Conservation (phyloP, 805 yeast species). For the Pichia nanzhaoensis region DNA sequence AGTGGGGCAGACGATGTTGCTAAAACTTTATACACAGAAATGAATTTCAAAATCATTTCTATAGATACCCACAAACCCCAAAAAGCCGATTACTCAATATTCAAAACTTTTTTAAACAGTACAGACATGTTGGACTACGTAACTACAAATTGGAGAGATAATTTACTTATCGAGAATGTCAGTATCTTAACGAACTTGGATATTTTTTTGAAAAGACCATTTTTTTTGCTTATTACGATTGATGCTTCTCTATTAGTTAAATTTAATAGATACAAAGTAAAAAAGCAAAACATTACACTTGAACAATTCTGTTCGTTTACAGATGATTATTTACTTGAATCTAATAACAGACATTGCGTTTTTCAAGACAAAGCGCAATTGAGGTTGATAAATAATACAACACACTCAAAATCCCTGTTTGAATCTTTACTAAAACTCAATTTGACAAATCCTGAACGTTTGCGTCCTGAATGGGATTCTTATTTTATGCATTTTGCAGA, state of each 20-base stretch:
- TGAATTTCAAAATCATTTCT: constrained; percentile 41
- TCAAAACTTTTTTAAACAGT: constrained; percentile 17
- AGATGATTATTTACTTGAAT: constrained; percentile 13
- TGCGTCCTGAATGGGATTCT: constrained; percentile 93
- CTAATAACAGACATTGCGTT: constrained; percentile 31
- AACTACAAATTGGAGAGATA: constrained; percentile 58
- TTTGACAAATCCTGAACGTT: constrained; percentile 45
- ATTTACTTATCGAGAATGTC: constrained; percentile 53
- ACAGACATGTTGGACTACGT: constrained; percentile 49
- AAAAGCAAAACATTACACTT: constrained; percentile 3
- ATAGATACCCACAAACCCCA: constrained; percentile 8
- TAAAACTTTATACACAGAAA: constrained; percentile 39
- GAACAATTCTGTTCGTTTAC: constrained; percentile 13
- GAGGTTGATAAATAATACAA: constrained; percentile 48
- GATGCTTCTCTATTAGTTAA: constrained; percentile 64
- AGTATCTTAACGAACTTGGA: constrained; percentile 37
- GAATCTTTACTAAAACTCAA: constrained; percentile 35
- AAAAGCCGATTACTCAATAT: too few relatives aligned
- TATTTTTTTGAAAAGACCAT: constrained; percentile 62
- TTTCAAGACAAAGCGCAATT: constrained; percentile 42
- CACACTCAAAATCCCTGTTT: constrained; percentile 32
- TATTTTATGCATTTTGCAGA: constrained; percentile 93
- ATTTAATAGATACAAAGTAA: constrained; percentile 28
- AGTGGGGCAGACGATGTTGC: constrained; percentile 64
- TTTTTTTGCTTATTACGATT: constrained; percentile 69